Evolutionary conservation across 306 rosid species (phyloP).

Genomic region (Abrus precatorius): DNA sequence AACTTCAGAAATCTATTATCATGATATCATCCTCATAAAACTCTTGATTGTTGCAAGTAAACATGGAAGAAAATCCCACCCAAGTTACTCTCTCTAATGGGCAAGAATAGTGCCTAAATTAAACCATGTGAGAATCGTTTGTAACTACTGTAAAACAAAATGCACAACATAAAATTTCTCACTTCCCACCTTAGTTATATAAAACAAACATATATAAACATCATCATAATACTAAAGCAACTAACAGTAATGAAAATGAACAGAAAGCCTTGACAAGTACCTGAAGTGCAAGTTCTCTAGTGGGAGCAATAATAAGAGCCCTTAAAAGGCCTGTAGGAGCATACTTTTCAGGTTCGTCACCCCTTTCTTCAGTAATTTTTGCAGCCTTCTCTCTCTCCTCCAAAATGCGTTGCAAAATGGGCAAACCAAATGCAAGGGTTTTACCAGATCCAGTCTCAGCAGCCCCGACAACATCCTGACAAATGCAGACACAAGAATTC

Average conservation of each 20-base stretch:
- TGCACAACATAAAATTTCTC: background rate
- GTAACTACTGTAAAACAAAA: constrained; percentile 14
- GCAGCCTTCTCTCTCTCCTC: constrained; percentile 85
- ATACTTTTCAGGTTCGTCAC: constrained; percentile 59
- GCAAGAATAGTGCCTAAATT: background rate
- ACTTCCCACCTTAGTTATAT: constrained; percentile 22
- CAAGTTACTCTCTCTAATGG: background rate
- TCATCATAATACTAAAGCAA: constrained; percentile 27
- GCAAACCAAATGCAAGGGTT: constrained; percentile 98
- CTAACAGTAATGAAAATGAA: constrained; percentile 35
- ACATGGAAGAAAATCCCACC: constrained; percentile 13
- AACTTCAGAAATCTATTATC: constrained; percentile 27
- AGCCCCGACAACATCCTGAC: constrained; percentile 97
- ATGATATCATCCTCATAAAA: background rate
- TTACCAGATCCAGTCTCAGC: constrained; percentile 99
- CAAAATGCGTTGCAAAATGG: constrained; percentile 91
- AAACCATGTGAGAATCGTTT: constrained; percentile 14
- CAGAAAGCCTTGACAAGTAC: constrained; percentile 54
- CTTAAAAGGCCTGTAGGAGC: constrained; percentile 73
- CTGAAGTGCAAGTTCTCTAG: constrained; percentile 97
- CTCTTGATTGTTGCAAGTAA: background rate
- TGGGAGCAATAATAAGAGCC: constrained; percentile 91
- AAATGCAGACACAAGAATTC: constrained; percentile 41
- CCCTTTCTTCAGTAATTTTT: constrained; percentile 59
- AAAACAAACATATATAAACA: background rate